Conservation (phyloP, 768 basidiomycete species). For the Rhodotorula babjevae region DNA sequence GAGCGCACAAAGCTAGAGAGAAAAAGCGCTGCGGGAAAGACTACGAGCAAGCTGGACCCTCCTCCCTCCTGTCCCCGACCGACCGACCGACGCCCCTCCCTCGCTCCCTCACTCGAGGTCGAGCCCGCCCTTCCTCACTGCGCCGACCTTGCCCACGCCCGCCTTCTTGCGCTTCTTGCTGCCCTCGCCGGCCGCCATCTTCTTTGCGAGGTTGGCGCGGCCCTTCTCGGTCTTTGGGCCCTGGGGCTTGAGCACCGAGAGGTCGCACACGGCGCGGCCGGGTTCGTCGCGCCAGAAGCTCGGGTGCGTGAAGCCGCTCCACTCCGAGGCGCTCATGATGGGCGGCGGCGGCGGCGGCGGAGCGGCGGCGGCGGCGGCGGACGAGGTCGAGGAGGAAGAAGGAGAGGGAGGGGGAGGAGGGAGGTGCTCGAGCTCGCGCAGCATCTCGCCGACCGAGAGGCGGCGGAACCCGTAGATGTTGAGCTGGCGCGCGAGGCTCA, state of each 20-base stretch:
- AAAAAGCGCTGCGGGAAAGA: no score
- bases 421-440: conserved; percentile 7
- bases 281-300: conserved; percentile 11
- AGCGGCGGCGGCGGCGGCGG: not conserved
- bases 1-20: no score
- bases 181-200: not conserved
- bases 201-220: not conserved
- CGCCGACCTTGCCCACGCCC: not conserved
- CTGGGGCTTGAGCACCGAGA: not conserved
- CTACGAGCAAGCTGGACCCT: no score
- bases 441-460: not conserved
- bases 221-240: conserved; percentile 15
- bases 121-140: not conserved
- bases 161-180: conserved; percentile 1
- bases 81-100: no score
- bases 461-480: conserved; percentile 23
- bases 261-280: not conserved
- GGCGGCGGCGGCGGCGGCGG: not conserved
- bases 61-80: not conserved
- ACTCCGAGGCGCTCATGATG: conserved; percentile 4
- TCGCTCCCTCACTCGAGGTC: not conserved
- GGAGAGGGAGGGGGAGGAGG: no score
- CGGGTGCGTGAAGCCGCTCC: conserved; percentile 19
- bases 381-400: no score
- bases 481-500: conserved; percentile 18